These are phyloP conservation scores for Macrolepiota fuliginosa DNA, from an alignment of 768 basidiomycete species.

Conservation along the genomic window DNA sequence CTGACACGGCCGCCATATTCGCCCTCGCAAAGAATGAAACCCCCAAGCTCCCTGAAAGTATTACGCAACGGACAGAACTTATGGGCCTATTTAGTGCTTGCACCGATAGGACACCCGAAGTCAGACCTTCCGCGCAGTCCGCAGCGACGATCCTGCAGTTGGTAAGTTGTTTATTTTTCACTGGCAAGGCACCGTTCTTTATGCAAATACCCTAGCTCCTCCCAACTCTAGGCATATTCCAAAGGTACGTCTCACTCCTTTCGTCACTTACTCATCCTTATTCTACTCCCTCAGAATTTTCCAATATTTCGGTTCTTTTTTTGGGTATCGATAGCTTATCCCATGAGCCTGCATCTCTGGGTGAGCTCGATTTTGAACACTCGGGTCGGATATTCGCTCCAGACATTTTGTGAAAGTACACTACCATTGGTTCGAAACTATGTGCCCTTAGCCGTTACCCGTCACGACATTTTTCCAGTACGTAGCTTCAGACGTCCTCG, in stretches of 20 bases:
- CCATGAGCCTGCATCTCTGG: too few relatives aligned
- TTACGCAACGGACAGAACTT: neutral
- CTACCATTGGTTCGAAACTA: too few relatives aligned
- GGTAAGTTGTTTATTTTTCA: neutral
- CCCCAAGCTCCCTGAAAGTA: neutral
- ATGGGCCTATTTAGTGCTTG: neutral
- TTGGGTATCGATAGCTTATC: neutral
- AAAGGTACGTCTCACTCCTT: neutral
- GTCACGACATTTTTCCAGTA: too few relatives aligned
- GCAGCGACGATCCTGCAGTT: neutral
- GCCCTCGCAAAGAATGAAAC: neutral
- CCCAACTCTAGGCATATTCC: neutral
- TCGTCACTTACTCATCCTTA: neutral
- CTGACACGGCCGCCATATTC: conserved; percentile 4
- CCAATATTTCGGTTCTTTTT: neutral
- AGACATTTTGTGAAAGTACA: too few relatives aligned
- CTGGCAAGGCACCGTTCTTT: neutral
- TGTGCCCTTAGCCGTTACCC: too few relatives aligned
- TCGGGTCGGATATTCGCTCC: too few relatives aligned
- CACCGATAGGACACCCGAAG: neutral
- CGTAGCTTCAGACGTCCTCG: too few relatives aligned
- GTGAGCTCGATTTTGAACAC: too few relatives aligned
- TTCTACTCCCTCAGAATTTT: neutral
- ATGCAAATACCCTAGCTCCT: neutral
- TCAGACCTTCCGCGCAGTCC: neutral